Evolutionary conservation across 2,329 filamentous ascomycete genomes (phyloP), one percentile per base, ranked within the genome.

Genomic region (Ceratocystis colombiana): DNA sequence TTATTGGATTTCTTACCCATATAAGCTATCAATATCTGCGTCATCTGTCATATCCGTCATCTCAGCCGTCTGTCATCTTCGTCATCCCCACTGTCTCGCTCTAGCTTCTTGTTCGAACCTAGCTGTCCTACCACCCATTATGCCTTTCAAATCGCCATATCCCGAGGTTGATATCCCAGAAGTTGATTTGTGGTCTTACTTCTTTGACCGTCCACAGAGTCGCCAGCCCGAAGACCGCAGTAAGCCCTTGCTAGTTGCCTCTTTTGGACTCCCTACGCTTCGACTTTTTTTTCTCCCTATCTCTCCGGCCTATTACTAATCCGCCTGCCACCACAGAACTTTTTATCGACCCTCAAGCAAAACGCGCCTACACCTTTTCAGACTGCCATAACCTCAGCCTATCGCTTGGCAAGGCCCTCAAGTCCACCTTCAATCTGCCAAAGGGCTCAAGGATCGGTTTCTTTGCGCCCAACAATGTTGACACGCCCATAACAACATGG

Each of bases 401-500:
- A 48, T 82, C 85, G n/a, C 95, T 96, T 70, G 92, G 90, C 63
- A 85, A 87, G 70, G 92, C 89, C 0, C 80, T 97, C 22, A 86
- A 85, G 72, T 83, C 87, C 30, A 75, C 80, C 25, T 93, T 87
- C 82, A 81, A 85, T 62, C 96, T 91, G 88, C 80, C 85, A 71
- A 91, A 88, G 73, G 88, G 89, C 71, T 89, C 96, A 73, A 89
- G 94, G 1, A 80, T 96, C 25, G 88, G 83, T 10, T 79, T 96
- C 65, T 96, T 88, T 78, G 87, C 89, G 2, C 89, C 91, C 33
- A 96, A 97, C 74, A 86, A 82, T 74, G 88, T 96, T 73, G 92
- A 96, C 74, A 90, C 87, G 0, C 87, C 90, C 0, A 79, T 87
- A 2, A 76, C 91, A 61, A 89, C 84, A 74, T 90, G 89, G 79